These are phyloP conservation scores for Apiospora arundinis DNA, from an alignment of 2,329 filamentous ascomycete species.

Conservation along the genomic window DNA sequence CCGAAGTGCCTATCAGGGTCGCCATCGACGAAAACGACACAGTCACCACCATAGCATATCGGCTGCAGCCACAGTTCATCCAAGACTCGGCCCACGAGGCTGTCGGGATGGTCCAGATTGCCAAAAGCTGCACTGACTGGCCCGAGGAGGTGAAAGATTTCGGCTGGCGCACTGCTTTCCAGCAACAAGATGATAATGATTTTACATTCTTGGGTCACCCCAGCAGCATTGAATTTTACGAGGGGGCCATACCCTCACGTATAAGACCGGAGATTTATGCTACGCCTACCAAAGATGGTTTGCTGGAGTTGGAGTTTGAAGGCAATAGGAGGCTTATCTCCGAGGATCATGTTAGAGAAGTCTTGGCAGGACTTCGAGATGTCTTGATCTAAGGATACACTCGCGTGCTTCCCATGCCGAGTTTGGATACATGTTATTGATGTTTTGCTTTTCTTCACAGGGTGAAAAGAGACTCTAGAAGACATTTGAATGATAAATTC, in stretches of 20 bases:
- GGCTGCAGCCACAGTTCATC: conserved; percentile 12
- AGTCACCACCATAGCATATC: neutral
- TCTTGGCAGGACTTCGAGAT: neutral
- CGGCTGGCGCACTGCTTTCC: conserved; percentile 20
- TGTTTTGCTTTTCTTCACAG: too few species aligned
- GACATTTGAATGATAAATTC: too few species aligned
- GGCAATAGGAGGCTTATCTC: conserved; percentile 12
- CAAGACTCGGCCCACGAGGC: conserved; percentile 18
- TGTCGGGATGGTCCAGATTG: conserved; percentile 20
- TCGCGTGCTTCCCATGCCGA: too few species aligned
- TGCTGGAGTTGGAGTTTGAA: conserved; percentile 20
- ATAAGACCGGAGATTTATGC: conserved; percentile 21
- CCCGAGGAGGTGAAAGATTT: neutral
- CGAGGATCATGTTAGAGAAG: neutral
- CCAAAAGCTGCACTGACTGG: conserved; percentile 14
- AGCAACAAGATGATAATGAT: conserved; percentile 16
- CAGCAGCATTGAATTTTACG: conserved; percentile 11
- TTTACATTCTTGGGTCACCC: conserved; percentile 13
- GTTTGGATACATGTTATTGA: too few species aligned
- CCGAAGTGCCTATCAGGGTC: conserved; percentile 19
- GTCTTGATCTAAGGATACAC: neutral
- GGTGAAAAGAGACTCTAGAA: too few species aligned
- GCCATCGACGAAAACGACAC: neutral
- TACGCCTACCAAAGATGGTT: neutral
- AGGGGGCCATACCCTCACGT: neutral